Conservation (phyloP, 1,139 yeast genomes). For the Martiniozyma asiatica region DNA sequence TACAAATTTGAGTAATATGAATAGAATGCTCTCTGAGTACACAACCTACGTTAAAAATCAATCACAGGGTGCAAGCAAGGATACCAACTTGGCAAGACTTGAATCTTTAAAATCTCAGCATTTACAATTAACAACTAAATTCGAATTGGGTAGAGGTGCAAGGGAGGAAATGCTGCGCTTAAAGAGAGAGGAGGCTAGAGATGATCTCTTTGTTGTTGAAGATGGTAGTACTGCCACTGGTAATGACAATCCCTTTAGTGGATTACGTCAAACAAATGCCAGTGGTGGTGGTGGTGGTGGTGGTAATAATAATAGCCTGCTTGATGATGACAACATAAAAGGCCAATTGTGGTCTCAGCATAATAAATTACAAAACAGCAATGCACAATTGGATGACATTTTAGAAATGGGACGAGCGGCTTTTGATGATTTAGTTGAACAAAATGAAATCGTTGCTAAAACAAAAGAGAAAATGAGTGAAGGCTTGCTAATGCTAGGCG, state of each 20-base stretch:
- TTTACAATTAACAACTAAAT: conserved; percentile 41
- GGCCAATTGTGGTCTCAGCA: conserved; percentile 53
- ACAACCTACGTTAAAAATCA: conserved; percentile 53
- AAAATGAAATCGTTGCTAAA: conserved; percentile 56
- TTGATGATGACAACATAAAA: conserved; percentile 15
- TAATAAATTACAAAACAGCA: conserved; percentile 55
- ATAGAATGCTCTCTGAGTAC: conserved; percentile 67
- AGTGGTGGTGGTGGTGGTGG: conserved; percentile 5
- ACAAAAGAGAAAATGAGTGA: conserved; percentile 57
- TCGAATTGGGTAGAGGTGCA: conserved; percentile 48
- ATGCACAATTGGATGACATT: conserved; percentile 77
- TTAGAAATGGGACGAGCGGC: conserved; percentile 83
- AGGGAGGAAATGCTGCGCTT: conserved; percentile 37
- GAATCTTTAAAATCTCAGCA: conserved; percentile 50
- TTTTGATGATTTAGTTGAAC: conserved; percentile 77
- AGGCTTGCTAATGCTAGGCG: conserved; percentile 71
- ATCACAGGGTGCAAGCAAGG: conserved; percentile 39
- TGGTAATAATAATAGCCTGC: conserved; percentile 23
- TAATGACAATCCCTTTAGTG: conserved; percentile 51
- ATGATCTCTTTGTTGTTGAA: conserved; percentile 29
- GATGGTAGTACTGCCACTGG: conserved; percentile 35
- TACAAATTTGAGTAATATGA: too few species aligned
- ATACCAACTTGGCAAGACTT: conserved; percentile 55
- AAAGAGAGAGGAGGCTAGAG: conserved; percentile 12
- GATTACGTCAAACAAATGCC: conserved; percentile 23